These are phyloP conservation scores for Auxenochlorella pyrenoidosa DNA, from an alignment of 139 green algal species.

Conservation along the genomic window DNA sequence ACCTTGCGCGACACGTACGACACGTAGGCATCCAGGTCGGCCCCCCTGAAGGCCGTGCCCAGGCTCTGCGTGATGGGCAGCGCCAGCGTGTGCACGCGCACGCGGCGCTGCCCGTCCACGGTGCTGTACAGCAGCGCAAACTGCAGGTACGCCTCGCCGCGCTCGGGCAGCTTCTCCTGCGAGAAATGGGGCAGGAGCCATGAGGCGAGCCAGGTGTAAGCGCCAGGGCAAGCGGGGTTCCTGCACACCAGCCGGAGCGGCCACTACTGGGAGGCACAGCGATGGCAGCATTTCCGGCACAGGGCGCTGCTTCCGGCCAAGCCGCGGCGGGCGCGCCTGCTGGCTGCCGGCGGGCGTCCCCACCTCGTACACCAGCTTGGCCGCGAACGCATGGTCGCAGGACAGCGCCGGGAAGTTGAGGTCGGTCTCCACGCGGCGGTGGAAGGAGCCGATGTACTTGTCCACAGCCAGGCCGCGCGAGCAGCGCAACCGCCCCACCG, in stretches of 20 bases:
- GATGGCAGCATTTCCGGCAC: too few relatives aligned
- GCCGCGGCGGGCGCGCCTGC: neutral
- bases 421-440: constrained; percentile 67
- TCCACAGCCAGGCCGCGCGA: constrained; percentile 80
- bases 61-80: constrained; percentile 75
- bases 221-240: neutral
- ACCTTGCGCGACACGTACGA: constrained; percentile 46
- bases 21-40: constrained; percentile 87
- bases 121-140: constrained; percentile 90
- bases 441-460: constrained; percentile 68
- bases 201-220: neutral
- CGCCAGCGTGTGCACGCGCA: constrained; percentile 83
- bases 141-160: constrained; percentile 72
- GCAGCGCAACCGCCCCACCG: constrained; percentile 83
- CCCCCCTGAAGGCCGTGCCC: constrained; percentile 78
- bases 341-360: neutral
- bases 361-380: constrained; percentile 56
- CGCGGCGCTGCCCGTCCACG: constrained; percentile 52
- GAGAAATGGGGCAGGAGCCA: neutral
- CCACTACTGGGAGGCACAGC: neutral
- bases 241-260: neutral
- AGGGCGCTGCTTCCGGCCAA: too few relatives aligned
- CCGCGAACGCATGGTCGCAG: constrained; percentile 77
- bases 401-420: constrained; percentile 87
- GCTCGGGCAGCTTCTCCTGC: constrained; percentile 63